These are phyloP conservation scores for Colletotrichum destructivum DNA, from an alignment of 2,329 filamentous ascomycete genomes.

Conservation along the genomic window DNA sequence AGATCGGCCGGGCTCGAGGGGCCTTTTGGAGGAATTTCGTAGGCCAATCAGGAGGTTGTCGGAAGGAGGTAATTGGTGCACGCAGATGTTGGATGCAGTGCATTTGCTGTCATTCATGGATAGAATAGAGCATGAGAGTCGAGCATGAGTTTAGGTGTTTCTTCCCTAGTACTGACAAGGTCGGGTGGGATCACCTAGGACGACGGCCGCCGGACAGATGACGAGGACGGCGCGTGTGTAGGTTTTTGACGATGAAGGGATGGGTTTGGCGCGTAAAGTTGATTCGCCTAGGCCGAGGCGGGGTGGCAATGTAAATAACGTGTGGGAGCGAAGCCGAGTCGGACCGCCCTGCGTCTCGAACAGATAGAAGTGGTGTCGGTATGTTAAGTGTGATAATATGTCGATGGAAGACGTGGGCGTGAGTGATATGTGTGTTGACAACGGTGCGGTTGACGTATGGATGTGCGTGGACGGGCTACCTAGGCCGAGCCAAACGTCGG, in stretches of 20 bases:
- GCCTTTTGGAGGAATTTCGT: slow-evolving; percentile 38
- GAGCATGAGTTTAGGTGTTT: slow-evolving; percentile 10
- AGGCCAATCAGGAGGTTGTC: slow-evolving; percentile 12
- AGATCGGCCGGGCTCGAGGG: slow-evolving; percentile 22
- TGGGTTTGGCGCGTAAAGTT: slow-evolving; percentile 9
- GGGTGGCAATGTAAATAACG: slow-evolving; percentile 24
- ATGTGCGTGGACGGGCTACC: slow-evolving; percentile 18
- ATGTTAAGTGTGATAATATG: slow-evolving; percentile 11
- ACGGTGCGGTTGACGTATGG: neutral
- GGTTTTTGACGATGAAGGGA: slow-evolving; percentile 9
- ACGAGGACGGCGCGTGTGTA: slow-evolving; percentile 11
- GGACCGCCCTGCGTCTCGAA: slow-evolving; percentile 22
- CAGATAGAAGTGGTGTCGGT: slow-evolving; percentile 17
- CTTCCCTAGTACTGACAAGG: slow-evolving; percentile 10
- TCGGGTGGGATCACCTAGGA: slow-evolving; percentile 32
- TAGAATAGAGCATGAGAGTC: neutral
- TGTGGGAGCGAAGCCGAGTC: slow-evolving; percentile 11
- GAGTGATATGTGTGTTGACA: slow-evolving; percentile 6
- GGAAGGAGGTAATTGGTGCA: slow-evolving; percentile 8
- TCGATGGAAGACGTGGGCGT: slow-evolving; percentile 15
- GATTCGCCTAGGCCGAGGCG: slow-evolving; percentile 23
- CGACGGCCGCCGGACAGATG: slow-evolving; percentile 19
- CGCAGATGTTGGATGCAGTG: slow-evolving; percentile 20
- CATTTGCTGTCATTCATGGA: slow-evolving; percentile 32
- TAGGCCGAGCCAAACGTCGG: slow-evolving; percentile 17